phyloP scores from a whole-genome alignment of 2,329 filamentous ascomycete genomes.

The Verticillium klebahnii region DNA sequence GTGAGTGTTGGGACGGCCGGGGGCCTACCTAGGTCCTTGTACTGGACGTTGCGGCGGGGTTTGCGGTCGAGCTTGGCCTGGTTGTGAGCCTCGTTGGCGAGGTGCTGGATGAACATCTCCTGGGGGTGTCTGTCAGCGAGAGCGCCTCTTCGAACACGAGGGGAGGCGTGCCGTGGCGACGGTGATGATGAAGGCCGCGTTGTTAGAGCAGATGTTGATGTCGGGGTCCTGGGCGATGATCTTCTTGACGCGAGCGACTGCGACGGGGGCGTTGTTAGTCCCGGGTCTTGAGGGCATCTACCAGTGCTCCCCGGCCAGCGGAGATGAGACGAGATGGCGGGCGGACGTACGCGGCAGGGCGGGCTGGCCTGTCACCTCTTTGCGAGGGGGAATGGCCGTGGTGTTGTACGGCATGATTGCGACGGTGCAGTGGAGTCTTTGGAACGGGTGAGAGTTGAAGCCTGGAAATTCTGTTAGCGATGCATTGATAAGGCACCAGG shows the following conservation, averaged over 20 bases:
- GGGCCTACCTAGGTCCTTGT: slow-evolving; percentile 79
- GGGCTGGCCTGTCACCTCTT: slow-evolving; percentile 79
- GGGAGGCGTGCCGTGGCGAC: slow-evolving; percentile 65
- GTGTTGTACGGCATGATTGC: slow-evolving; percentile 83
- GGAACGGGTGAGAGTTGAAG: neutral
- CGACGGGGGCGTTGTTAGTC: slow-evolving; percentile 5
- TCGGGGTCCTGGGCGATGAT: slow-evolving; percentile 88
- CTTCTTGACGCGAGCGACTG: slow-evolving; percentile 93
- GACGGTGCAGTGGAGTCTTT: neutral
- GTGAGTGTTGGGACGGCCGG: neutral
- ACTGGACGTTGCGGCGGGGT: slow-evolving; percentile 89
- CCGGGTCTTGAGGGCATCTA: neutral
- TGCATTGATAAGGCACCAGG: neutral
- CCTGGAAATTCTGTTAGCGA: neutral
- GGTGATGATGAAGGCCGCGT: slow-evolving; percentile 90
- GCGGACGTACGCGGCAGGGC: slow-evolving; percentile 71
- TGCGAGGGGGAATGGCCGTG: slow-evolving; percentile 70
- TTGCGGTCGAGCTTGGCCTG: slow-evolving; percentile 90
- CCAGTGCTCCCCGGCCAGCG: neutral
- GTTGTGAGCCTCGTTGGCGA: slow-evolving; percentile 79
- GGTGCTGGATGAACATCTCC: slow-evolving; percentile 95
- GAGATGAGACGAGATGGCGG: neutral
- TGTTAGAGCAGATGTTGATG: slow-evolving; percentile 81
- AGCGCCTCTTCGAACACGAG: neutral
- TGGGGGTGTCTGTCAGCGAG: slow-evolving; percentile 24